phyloP scores from a whole-genome alignment of 1,139 yeast species.

The Arxiozyma heterogenica region DNA sequence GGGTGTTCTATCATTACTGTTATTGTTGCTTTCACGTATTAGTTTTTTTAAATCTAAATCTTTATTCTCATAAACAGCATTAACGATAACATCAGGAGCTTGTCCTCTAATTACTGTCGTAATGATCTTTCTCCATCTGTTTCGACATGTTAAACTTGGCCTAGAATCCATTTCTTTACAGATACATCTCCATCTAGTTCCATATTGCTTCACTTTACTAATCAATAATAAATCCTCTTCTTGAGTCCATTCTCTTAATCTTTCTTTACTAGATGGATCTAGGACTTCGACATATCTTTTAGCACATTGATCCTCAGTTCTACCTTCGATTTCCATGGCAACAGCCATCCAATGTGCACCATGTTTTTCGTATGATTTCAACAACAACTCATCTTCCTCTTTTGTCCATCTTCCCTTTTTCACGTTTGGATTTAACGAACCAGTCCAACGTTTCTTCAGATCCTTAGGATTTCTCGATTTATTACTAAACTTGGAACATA shows the following conservation, averaged over 20 bases:
- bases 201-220: slow-evolving; percentile 55
- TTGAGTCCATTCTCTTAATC: slow-evolving; percentile 70
- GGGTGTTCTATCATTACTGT: not conserved
- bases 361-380: slow-evolving; percentile 53
- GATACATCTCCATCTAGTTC: slow-evolving; percentile 89
- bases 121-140: slow-evolving; percentile 82
- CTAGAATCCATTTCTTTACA: slow-evolving; percentile 64
- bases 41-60: slow-evolving; percentile 19
- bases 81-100: slow-evolving; percentile 24
- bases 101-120: slow-evolving; percentile 60
- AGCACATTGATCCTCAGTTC: slow-evolving; percentile 94
- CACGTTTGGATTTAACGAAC: slow-evolving; percentile 72
- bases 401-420: slow-evolving; percentile 83
- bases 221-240: slow-evolving; percentile 69
- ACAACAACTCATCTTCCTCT: slow-evolving; percentile 64
- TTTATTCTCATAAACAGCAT: slow-evolving; percentile 29
- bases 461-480: slow-evolving; percentile 54
- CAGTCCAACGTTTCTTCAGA: slow-evolving; percentile 66
- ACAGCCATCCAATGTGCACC: slow-evolving; percentile 88
- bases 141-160: slow-evolving; percentile 83
- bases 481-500: slow-evolving; percentile 38
- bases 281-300: slow-evolving; percentile 83
- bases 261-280: slow-evolving; percentile 66
- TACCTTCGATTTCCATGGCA: slow-evolving; percentile 62
- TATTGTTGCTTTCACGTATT: not conserved